A percentile compares a stretch with the other conserved stretches of the same genome.
Evolutionary conservation across 1,284 basidiomycete species (phyloP).

Genomic region (Ganoderma sinense): DNA sequence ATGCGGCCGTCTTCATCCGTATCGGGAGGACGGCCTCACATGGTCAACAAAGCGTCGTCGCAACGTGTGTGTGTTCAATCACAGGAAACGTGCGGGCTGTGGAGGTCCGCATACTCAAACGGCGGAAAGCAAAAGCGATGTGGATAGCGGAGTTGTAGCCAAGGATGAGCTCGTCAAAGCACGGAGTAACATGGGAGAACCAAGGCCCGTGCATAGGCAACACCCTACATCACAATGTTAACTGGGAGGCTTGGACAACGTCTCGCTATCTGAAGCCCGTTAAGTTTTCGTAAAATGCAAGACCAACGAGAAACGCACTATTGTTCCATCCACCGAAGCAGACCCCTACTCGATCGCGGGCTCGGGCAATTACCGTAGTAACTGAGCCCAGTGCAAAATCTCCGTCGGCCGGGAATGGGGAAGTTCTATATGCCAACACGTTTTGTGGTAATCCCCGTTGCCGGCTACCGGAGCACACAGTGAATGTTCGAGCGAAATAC

Average conservation of each 20-base stretch:
- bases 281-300: not conserved
- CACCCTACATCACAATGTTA: not conserved
- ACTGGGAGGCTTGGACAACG: not conserved
- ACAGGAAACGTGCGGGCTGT: not conserved
- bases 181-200: not conserved
- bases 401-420: no score
- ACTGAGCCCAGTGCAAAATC: no score
- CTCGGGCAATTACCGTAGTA: not conserved
- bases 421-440: no score
- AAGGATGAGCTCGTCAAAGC: not conserved
- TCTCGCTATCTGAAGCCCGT: not conserved
- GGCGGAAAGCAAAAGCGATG: not conserved
- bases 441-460: not conserved
- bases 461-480: not conserved
- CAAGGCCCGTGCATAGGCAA: not conserved
- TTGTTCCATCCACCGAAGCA: not conserved
- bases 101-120: not conserved
- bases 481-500: not conserved
- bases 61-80: not conserved
- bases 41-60: not conserved
- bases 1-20: no score
- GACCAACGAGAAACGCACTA: not conserved
- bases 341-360: no score
- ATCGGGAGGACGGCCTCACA: not conserved
- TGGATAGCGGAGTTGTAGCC: not conserved